Base-by-base conservation (phyloP, 352 stramenopile genomes). In the Phytophthora chlamydospora region DNA sequence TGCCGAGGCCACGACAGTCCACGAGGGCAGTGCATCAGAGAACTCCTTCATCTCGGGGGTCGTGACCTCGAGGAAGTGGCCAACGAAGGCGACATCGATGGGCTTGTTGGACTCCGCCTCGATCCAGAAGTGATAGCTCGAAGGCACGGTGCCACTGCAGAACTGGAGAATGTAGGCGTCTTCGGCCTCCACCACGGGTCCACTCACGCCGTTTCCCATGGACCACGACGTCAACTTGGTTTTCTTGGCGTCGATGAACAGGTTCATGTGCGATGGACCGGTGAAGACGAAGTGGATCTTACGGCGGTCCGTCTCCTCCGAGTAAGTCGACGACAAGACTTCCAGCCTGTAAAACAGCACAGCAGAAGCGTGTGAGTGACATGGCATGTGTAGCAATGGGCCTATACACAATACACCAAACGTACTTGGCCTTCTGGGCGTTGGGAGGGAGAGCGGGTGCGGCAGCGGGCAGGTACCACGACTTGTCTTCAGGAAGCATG, bases 141-240 rank as follows among this genome's bases (percentile, higher is more conserved):
- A 72, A 0, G 81, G 78, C 32, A 85, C 51, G 5, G 60, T 71
- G 17, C 84, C 84, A 6, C 74, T 88, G 40, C 77, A 78, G 41
- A 93, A 87, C 53, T 93, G 84, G 41, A 93, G 61, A 41, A 93
- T 88, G 53, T 93, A 93, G 14, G 75, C 76, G 52, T 87, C 84
- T 46, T 89, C 73, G 24, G 81, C 78, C 33, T 83, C 68, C 14
- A 66, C 74, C 4, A 76, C 76, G 0, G 81, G 81, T 21, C 76
- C 84, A 19, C 84, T 81, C 13, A 75, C 58, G 36, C 82, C 84
- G 6, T 89, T 83, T 29, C 84, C 81, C 48, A 91, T 80, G 6
- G 84, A 93, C 84, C 84, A 93, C 6, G 80, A 88, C 24, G 80
- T 90, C 34, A 93, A 50, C 17, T 57, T 82, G 5, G 78, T 90